Percentiles rank a stretch among this genome's conserved stretches.
Evolutionary conservation across 164 flowering plant species (phyloP).

Genomic region (Protea cynaroides): DNA sequence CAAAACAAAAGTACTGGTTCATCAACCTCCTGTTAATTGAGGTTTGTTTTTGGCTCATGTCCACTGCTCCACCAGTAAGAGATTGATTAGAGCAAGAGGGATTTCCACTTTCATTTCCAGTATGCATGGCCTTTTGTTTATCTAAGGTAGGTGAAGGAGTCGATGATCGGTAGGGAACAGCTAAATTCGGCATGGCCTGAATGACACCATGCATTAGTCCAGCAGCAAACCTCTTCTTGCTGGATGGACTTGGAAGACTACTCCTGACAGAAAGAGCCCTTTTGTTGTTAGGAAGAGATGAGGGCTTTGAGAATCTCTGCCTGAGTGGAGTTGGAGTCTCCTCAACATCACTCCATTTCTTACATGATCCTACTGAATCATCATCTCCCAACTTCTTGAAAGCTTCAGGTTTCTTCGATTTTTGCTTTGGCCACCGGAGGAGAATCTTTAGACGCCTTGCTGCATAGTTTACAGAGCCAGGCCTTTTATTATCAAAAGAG

Average conservation of each 20-base stretch:
- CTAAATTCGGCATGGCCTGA: constrained; percentile 49
- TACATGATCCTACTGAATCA: constrained; percentile 26
- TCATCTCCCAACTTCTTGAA: constrained; percentile 23
- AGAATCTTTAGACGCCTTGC: constrained; percentile 53
- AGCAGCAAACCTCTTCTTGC: constrained; percentile 73
- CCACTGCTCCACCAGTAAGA: constrained; percentile 5
- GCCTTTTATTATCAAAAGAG: constrained; percentile 21
- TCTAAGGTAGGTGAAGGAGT: constrained; percentile 38
- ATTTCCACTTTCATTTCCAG: constrained; percentile 8
- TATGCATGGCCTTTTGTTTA: constrained; percentile 18
- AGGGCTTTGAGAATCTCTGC: constrained; percentile 52
- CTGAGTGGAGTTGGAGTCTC: constrained; percentile 66
- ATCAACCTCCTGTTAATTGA: constrained; percentile 47
- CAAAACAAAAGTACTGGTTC: constrained; percentile 75
- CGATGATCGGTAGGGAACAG: constrained; percentile 22
- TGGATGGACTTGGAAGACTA: constrained; percentile 47
- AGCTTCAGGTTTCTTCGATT: constrained; percentile 30
- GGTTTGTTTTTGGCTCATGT: constrained; percentile 20
- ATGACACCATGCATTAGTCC: constrained; percentile 64
- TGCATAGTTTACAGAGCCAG: constrained; percentile 36
- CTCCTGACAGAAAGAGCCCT: constrained; percentile 65
- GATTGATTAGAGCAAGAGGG: constrained; percentile 15
- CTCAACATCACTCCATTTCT: constrained; percentile 30
- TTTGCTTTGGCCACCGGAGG: constrained; percentile 54
- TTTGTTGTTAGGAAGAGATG: constrained; percentile 56